Base-by-base conservation (phyloP, 169 alveolate species). In the Plasmodium malariae region DNA sequence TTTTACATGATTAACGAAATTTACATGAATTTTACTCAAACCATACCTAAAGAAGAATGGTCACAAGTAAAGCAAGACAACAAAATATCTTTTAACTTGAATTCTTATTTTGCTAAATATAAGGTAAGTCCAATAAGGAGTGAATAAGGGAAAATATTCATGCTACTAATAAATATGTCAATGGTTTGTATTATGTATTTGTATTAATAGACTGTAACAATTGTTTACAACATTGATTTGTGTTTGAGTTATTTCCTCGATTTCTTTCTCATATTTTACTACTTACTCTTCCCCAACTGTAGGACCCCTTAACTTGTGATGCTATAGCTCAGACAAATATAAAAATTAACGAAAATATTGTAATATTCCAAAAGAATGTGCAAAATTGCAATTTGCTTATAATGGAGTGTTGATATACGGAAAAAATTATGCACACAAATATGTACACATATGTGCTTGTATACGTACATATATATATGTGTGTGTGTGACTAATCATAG, bases 241-340 rank as follows among this genome's bases (percentile, higher is more conserved):
- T n/a, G n/a, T n/a, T n/a, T n/a, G n/a, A n/a, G n/a, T n/a, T n/a
- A n/a, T n/a, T n/a, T n/a, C n/a, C n/a, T n/a, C n/a, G n/a, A n/a
- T n/a, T n/a, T n/a, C n/a, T n/a, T 9, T 49, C 21, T 3, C 17
- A 49, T 21, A 55, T 24, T 14, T 55, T 21, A n/a, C n/a, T n/a
- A n/a, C n/a, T 4, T 59, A 24, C 26, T 55, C 26, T 21, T 26
- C 26, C 14, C 11, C 12, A 55, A 24, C 17, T 43, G 32, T 48
- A 85, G 92, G 92, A 85, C 60, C 92, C 92, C 17, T 63, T 85
- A 51, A 63, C 68, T 3, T 85, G 87, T 40, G 92, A 85, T 59
- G 92, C 92, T 2, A 85, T 85, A 54, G 55, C 92, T 48, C 87
- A 85, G 40, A 85, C 92, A n/a, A 85, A 85, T 49, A 69, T 85